Evolutionary conservation across 1,284 basidiomycete species (phyloP).

Genomic region (Tranzscheliella williamsii): DNA sequence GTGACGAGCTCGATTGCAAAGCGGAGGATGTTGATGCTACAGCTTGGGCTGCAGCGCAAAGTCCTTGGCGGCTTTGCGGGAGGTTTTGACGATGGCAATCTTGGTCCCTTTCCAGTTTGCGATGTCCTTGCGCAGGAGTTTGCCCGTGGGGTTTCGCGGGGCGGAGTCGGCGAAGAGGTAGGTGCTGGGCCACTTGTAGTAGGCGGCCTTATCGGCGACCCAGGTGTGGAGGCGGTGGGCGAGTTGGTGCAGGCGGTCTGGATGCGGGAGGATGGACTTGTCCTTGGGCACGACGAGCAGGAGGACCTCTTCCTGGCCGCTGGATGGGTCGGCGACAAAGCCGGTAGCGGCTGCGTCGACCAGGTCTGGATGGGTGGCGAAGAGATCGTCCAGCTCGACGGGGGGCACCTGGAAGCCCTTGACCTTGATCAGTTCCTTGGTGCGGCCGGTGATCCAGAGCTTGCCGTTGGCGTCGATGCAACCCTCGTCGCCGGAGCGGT

Average conservation of each 20-base stretch:
- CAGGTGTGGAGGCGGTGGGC: conserved; percentile 21
- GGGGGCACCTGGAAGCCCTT: conserved; percentile 51
- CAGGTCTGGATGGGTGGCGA: conserved; percentile 28
- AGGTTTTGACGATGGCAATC: conserved; percentile 21
- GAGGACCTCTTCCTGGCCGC: conserved; percentile 28
- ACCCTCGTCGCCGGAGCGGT: conserved; percentile 46
- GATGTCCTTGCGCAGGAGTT: conserved; percentile 39
- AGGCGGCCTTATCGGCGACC: conserved; percentile 32
- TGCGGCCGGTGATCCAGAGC: conserved; percentile 49
- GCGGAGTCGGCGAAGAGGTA: conserved; percentile 26
- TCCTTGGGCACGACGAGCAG: conserved; percentile 34
- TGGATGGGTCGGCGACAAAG: conserved; percentile 12
- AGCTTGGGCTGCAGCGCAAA: conserved; percentile 26
- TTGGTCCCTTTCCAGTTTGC: conserved; percentile 6
- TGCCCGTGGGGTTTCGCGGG: conserved; percentile 31
- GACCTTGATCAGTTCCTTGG: conserved; percentile 48
- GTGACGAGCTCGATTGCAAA: too few relatives aligned
- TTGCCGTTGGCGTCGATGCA: conserved; percentile 38
- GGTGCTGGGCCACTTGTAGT: conserved; percentile 41
- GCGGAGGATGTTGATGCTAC: too few relatives aligned
- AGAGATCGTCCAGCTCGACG: conserved; percentile 43
- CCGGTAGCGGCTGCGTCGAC: conserved; percentile 36
- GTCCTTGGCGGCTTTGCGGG: conserved; percentile 4
- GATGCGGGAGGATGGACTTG: conserved; percentile 6
- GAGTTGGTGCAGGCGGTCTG: conserved; percentile 16